Percentiles rank a stretch among this genome's conserved stretches.
Conservation (phyloP, 2,329 filamentous ascomycete species). For the Niveomyces coronatus region DNA sequence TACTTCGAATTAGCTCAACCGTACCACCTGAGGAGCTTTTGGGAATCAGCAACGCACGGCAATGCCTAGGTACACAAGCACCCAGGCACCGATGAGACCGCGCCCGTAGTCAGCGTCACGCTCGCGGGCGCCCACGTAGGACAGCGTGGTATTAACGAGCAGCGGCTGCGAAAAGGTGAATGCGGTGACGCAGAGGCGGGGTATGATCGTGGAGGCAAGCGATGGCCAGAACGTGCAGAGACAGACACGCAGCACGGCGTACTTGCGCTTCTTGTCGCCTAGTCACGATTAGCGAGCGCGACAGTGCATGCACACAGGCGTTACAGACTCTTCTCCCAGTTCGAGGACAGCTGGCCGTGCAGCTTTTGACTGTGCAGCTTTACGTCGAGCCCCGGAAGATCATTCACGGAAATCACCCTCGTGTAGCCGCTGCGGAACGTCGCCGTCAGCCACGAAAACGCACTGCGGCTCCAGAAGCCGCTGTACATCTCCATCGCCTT, state of each 20-base stretch:
- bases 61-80: slow-evolving; percentile 21
- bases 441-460: slow-evolving; percentile 15
- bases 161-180: slow-evolving; percentile 23
- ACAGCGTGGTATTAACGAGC: slow-evolving; percentile 18
- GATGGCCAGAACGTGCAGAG: slow-evolving; percentile 11
- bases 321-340: too few relatives aligned
- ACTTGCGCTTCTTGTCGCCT: slow-evolving; percentile 12
- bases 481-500: slow-evolving; percentile 13
- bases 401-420: slow-evolving; percentile 13
- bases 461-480: slow-evolving; percentile 14
- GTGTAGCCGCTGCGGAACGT: slow-evolving; percentile 14
- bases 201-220: slow-evolving; percentile 15
- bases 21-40: not conserved
- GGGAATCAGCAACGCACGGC: slow-evolving; percentile 15
- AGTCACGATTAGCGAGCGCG: not conserved
- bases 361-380: slow-evolving; percentile 12
- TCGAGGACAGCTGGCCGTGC: slow-evolving; percentile 9
- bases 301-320: too few relatives aligned
- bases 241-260: slow-evolving; percentile 13
- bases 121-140: slow-evolving; percentile 11
- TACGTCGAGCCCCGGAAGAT: slow-evolving; percentile 15
- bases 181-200: slow-evolving; percentile 17
- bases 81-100: slow-evolving; percentile 21
- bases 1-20: not conserved
- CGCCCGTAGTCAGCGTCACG: slow-evolving; percentile 15